Conservation (phyloP, 2,329 filamentous ascomycete species). For the Fusarium anthophilum region DNA sequence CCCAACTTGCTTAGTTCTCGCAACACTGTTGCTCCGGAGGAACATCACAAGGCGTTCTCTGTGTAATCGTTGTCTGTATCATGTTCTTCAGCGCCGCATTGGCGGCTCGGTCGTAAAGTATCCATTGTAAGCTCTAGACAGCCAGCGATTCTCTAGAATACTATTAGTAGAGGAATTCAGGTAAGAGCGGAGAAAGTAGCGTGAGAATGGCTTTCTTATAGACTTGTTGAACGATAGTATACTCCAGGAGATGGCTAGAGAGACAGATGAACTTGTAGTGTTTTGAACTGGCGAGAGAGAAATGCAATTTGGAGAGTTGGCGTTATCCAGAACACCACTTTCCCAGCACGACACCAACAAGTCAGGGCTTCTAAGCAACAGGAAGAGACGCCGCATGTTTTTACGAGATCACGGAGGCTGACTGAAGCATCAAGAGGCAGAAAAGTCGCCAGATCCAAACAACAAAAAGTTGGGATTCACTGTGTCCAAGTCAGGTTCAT, state of each 20-base stretch:
- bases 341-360: neutral
- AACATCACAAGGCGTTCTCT: neutral
- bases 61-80: neutral
- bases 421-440: neutral
- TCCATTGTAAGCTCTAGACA: neutral
- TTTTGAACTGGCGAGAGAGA: neutral
- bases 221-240: too few relatives aligned
- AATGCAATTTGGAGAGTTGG: neutral
- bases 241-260: fast-evolving
- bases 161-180: fast-evolving
- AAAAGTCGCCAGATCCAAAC: fast-evolving
- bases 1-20: too few relatives aligned
- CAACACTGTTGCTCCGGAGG: fast-evolving
- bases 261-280: neutral
- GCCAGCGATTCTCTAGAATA: too few relatives aligned
- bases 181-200: fast-evolving
- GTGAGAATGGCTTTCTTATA: neutral
- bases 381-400: neutral
- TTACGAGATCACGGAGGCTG: fast-evolving
- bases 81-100: neutral
- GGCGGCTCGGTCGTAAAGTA: fast-evolving
- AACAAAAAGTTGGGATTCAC: fast-evolving
- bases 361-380: neutral
- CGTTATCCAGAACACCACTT: neutral
- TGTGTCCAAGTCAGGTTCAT: neutral